These are phyloP conservation scores for Aegilops speltoides DNA, from an alignment of 176 grass and related monocot genomes.

Conservation along the genomic window DNA sequence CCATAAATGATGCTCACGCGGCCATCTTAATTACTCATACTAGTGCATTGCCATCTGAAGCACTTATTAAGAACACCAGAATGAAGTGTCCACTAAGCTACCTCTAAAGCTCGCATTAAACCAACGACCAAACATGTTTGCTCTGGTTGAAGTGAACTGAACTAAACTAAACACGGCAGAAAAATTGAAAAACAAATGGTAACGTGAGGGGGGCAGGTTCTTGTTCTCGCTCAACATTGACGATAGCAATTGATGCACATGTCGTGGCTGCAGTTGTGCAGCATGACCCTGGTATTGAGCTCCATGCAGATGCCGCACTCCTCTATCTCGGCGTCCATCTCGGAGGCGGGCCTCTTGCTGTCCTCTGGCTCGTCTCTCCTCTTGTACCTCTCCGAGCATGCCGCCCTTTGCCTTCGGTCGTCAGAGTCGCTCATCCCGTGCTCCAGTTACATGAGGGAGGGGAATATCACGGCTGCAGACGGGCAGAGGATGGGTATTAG, in stretches of 20 bases:
- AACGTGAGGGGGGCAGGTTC: background rate
- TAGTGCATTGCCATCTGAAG: too few species aligned
- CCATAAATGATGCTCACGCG: constrained; percentile 2
- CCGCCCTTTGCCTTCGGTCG: too few species aligned
- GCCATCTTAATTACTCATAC: background rate
- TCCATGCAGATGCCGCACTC: constrained; percentile 98
- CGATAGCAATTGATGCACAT: constrained; percentile 88
- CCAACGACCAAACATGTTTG: background rate
- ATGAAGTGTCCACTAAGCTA: too few species aligned
- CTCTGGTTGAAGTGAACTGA: too few species aligned
- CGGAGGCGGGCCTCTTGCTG: constrained; percentile 41
- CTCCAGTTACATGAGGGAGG: too few species aligned
- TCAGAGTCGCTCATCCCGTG: too few species aligned
- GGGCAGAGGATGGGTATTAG: too few species aligned
- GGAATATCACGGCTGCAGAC: too few species aligned
- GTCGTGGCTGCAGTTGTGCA: constrained; percentile 79
- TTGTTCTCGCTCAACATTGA: constrained; percentile 84
- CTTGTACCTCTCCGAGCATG: constrained; percentile 58
- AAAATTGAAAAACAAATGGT: too few species aligned
- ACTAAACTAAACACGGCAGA: too few species aligned
- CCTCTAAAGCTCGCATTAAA: background rate
- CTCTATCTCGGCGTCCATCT: constrained; percentile 73
- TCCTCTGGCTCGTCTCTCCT: background rate
- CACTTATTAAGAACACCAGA: too few species aligned
- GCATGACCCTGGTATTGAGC: constrained; percentile 71